Evolutionary conservation across 305 asterid genomes (phyloP).

Genomic region (Withania somnifera): DNA sequence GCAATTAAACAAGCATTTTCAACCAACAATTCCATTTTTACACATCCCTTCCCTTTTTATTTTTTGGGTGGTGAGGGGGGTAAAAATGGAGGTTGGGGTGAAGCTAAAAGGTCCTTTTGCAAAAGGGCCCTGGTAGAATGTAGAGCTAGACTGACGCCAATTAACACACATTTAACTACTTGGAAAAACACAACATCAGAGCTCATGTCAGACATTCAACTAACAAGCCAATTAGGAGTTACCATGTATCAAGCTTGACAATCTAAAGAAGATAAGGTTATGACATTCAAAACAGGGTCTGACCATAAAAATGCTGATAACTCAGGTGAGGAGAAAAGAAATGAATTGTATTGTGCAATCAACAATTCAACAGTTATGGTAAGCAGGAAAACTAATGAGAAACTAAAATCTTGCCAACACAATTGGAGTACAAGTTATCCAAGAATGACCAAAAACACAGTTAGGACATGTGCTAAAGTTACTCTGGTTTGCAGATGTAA

Average conservation of each 20-base stretch:
- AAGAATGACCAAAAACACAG: background rate
- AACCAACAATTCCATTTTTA: background rate
- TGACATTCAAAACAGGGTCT: background rate
- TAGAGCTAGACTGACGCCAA: background rate
- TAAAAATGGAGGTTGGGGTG: background rate
- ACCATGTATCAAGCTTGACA: background rate
- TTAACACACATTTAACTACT: background rate
- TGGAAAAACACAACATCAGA: background rate
- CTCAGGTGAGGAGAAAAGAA: background rate
- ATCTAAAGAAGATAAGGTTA: background rate
- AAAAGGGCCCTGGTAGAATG: background rate
- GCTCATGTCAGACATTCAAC: background rate
- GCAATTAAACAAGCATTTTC: background rate
- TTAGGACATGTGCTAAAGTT: background rate
- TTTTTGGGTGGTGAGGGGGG: background rate
- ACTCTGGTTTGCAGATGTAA: background rate
- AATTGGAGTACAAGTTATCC: background rate
- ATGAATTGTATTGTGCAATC: background rate
- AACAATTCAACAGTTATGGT: background rate
- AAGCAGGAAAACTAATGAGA: background rate
- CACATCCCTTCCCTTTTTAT: background rate
- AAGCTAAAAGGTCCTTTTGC: background rate
- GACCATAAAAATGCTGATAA: background rate
- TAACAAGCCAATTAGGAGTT: background rate
- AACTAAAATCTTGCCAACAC: background rate